phyloP scores from a whole-genome alignment of 164 flowering plant species.

The Piper betle region DNA sequence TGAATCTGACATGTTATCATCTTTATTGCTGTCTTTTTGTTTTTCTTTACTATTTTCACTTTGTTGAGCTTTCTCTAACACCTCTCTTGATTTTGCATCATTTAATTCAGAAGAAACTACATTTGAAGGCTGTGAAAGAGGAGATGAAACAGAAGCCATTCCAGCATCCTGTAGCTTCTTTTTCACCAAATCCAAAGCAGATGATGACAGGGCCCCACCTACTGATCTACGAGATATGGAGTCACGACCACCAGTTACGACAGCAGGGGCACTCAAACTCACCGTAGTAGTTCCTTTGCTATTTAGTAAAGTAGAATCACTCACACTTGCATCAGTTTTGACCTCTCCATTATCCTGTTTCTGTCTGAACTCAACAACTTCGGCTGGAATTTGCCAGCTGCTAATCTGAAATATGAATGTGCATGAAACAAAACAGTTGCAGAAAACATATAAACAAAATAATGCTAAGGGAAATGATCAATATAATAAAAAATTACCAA shows the following conservation, averaged over 20 bases:
- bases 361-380: constrained; percentile 62
- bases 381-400: constrained; percentile 93
- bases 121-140: constrained; percentile 31
- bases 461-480: neutral
- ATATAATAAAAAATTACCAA: no score
- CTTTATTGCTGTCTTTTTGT: constrained; percentile 53
- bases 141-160: constrained; percentile 42
- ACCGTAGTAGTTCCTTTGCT: constrained; percentile 43
- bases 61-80: constrained; percentile 33
- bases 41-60: constrained; percentile 63
- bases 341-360: constrained; percentile 42
- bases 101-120: constrained; percentile 31
- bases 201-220: constrained; percentile 40
- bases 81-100: constrained; percentile 51
- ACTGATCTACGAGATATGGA: constrained; percentile 48
- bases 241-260: constrained; percentile 83
- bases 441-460: no score
- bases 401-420: constrained; percentile 38
- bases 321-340: constrained; percentile 24
- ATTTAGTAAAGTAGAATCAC: constrained; percentile 19
- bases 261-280: constrained; percentile 67
- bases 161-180: constrained; percentile 91
- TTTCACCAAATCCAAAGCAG: constrained; percentile 88
- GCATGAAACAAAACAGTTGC: neutral
- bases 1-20: constrained; percentile 64